Base-by-base conservation (phyloP, 2,329 filamentous ascomycete genomes). In the Ceratocystis cubensis region DNA sequence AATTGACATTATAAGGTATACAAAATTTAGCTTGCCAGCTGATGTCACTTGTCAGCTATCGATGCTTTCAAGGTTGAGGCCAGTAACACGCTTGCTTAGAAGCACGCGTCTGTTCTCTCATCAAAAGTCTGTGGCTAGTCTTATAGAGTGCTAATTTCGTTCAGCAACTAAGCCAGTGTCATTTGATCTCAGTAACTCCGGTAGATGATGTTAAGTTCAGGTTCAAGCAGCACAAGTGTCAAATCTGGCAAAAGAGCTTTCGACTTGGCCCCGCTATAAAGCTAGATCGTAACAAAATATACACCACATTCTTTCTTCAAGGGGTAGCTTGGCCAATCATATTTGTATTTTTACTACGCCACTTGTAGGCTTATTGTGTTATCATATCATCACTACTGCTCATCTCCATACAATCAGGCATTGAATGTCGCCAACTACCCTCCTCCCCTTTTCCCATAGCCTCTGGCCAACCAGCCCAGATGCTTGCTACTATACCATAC, bases 401-500 rank as follows among this genome's bases (percentile, higher is more conserved):
- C 22, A 15, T 20, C 41, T 50, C n/a, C 13, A 28, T 13, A 7
- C 20, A 3, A 13, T 8, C 59, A 37, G 15, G 22, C 13, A 15
- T 20, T 17, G 61, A 17, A 41, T 37, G 28, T 17, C 46, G 15
- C 37, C 20, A 2, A 10, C 15, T 57, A 10, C 41, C n/a, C 6
- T 33, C n/a, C 10, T 33, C 61, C 25, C 20, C 53, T 33, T 59
- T 59, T 25, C 25, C 45, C 25, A 6, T 45, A 41, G 48, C 48
- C 64, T 33, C 33, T 61, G n/a, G 44, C 25, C 30, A 28, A 20
- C 20, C 33, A 48, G n/a, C 37, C 68, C 73, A 70, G 63, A 89
- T 90, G 87, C 80, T 88, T 70, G 82, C 82, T 53, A 83, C 80
- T 22, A 72, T 78, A 0, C 83, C 84, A 8, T 81, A 81, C 71